Base-by-base conservation (phyloP, 495 filamentous ascomycete genomes). In the Lasiosphaeriaceae sp. region DNA sequence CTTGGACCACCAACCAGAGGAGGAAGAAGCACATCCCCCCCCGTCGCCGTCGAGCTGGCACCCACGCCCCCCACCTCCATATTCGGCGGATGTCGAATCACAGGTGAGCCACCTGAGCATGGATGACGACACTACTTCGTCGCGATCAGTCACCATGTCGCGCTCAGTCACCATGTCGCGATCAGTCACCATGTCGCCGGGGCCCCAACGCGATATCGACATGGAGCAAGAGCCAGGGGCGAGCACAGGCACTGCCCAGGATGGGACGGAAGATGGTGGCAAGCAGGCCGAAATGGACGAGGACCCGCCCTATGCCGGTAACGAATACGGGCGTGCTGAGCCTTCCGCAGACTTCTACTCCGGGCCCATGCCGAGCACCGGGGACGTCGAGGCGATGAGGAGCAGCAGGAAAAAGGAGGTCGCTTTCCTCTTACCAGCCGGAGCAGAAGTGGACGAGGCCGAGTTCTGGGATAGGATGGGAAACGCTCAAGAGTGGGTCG, bases 221-320 rank as follows among this genome's bases (percentile, higher is more conserved):
- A 60, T 68, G 29, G 61, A 55, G 20, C 66, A 57, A 21, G 65
- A 56, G 12, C 14, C 55, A 7, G 55, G 60, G 11, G 51, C 20
- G 6, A 31, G 54, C 49, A 37, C 56, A 19, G 29, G 48, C 2
- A 41, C 41, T 1, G 11, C 49, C 26, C 57, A 49, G 8, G 61
- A 55, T 29, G 37, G 56, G 37, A 44, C 52, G n/a, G 64, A 70
- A 1, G 64, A 69, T 17, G 41, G 63, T 2, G 64, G 71, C 11
- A 77, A 77, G 58, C 71, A 66, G 48, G 55, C 64, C 31, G 74
- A 76, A 11, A 57, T 49, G 17, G 70, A 77, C 8, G 66, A 72
- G 8, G 67, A 71, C 0, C 54, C 59, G 62, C 49, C 47, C 22
- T 24, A 31, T 31, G 24, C 22, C n/a, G 23, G 8, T 17, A 43